phyloP scores from a whole-genome alignment of 768 basidiomycete genomes.

The Hygrophoropsis aurantiaca region DNA sequence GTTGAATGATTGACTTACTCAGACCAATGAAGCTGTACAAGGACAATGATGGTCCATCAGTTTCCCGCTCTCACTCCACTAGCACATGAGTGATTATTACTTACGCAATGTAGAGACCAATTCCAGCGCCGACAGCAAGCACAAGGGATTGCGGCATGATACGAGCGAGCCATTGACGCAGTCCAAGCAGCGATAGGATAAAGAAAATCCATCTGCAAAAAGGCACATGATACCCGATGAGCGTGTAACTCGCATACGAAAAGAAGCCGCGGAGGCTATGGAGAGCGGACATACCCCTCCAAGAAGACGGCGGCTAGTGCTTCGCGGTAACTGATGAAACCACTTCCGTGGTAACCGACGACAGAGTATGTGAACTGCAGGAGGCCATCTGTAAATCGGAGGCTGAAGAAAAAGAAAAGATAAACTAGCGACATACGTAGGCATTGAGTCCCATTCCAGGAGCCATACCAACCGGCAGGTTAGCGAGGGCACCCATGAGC shows the following conservation, averaged over 20 bases:
- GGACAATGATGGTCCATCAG: constrained; percentile 13
- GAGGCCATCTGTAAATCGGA: background rate
- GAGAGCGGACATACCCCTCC: constrained; percentile 76
- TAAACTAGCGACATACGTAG: constrained; percentile 49
- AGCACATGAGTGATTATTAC: constrained; percentile 24
- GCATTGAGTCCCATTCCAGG: constrained; percentile 85
- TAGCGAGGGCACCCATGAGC: constrained; percentile 83
- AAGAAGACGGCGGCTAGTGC: constrained; percentile 85
- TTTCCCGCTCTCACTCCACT: background rate
- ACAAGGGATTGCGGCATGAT: constrained; percentile 88
- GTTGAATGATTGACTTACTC: constrained; percentile 38
- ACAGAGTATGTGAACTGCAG: constrained; percentile 82
- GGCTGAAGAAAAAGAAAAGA: background rate
- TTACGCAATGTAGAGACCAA: constrained; percentile 84
- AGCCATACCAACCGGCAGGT: constrained; percentile 87
- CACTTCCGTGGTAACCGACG: constrained; percentile 79
- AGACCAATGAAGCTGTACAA: constrained; percentile 67
- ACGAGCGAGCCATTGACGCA: constrained; percentile 87
- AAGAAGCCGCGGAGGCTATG: constrained; percentile 1
- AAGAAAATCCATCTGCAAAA: constrained; percentile 74
- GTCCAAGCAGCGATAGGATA: constrained; percentile 72
- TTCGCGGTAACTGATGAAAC: constrained; percentile 70
- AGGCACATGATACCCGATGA: too few relatives aligned
- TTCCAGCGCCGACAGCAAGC: constrained; percentile 82
- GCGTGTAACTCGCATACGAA: background rate